Base-by-base conservation (phyloP, 2,329 filamentous ascomycete genomes). In the Chalara sp. region DNA sequence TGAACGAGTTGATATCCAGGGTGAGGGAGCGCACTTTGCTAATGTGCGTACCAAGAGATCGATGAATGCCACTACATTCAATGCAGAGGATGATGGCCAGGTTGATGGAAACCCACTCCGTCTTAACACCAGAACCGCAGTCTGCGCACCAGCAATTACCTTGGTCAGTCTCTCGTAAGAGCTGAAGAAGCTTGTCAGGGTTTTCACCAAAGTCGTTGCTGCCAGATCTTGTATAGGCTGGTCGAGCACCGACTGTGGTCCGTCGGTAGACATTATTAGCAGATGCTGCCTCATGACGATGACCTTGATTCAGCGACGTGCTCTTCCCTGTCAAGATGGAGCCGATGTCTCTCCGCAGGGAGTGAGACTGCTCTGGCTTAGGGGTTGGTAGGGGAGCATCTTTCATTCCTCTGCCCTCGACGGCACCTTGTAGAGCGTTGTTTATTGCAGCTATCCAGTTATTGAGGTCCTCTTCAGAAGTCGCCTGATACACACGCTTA, bases 91-190 rank as follows among this genome's bases (percentile, higher is more conserved):
- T 85, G 53, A 99, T 96, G 44, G 89, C 93, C 5, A 99, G 77
- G 63, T 99, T 99, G 70, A 99, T 96, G 0, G 93, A 97, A 31
- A 97, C 93, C 93, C 93, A 99, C 68, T 99, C 93, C 28, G 96
- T 91, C 72, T 96, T 97, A 63, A 84, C 81, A 33, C 87, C 86
- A 6, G 90, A 95, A 8, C 89, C 88, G 65, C 93, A 99, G 67
- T 99, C 93, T 12, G 93, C 93, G 66, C 93, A 99, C 79, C 86
- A 87, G 59, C 82, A 86, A 68, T 99, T 99, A 40, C 89, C 91
- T 62, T 95, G 87, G 63, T 99, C 93, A 46, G 86, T 87, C 52
- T 95, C 88, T 46, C 92, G 86, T 41, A 99, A 81, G 65, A 86
- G 83, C 65, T 95, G 89, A 5, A 99, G 77, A 6, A 99, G 75